Base-by-base conservation (phyloP, 2,329 filamentous ascomycete genomes). In the Exophiala sp. region DNA sequence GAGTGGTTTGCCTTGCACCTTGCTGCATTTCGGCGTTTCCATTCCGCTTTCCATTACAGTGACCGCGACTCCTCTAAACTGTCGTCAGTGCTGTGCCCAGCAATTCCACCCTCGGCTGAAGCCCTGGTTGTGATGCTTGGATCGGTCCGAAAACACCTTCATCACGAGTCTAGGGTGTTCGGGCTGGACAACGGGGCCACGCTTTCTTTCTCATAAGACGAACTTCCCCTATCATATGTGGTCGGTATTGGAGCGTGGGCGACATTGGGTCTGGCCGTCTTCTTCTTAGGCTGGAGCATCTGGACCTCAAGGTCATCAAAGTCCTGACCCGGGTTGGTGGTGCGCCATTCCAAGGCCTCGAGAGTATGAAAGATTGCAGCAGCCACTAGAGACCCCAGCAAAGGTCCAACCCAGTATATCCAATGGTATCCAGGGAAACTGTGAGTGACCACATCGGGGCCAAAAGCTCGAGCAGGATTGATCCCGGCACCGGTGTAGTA, bases 321-420 rank as follows among this genome's bases (percentile, higher is more conserved):
- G 64, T 88, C 83, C 60, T 86, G 70, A 1, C 69, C 70, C 0
- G 70, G 70, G 29, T 72, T 73, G 39, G 68, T 69, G 1, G 64
- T 68, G 48, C 70, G 60, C 55, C 70, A 72, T 37, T 64, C 63
- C 46, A 71, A 63, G 10, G 67, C 62, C 59, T 71, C 70, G 44
- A 78, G 66, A 43, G 76, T 63, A 37, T 58, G 60, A 51, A 72
- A 78, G 56, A 77, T 75, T 5, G 62, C 68, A 3, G 71, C 70
- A 0, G 75, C 73, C 2, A 77, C 62, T 2, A 75, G 62, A 0
- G 71, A 65, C 0, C 72, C 72, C 1, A 74, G 62, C 5, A 68
- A 46, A 1, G 72, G 72, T 1, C 72, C 72, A 23, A 73, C 62
- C 69, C 71, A 75, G 60, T 75, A 75, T 49, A 75, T 74, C 72